phyloP scores from a whole-genome alignment of 352 stramenopile genomes.

The Phytophthora sojae region DNA sequence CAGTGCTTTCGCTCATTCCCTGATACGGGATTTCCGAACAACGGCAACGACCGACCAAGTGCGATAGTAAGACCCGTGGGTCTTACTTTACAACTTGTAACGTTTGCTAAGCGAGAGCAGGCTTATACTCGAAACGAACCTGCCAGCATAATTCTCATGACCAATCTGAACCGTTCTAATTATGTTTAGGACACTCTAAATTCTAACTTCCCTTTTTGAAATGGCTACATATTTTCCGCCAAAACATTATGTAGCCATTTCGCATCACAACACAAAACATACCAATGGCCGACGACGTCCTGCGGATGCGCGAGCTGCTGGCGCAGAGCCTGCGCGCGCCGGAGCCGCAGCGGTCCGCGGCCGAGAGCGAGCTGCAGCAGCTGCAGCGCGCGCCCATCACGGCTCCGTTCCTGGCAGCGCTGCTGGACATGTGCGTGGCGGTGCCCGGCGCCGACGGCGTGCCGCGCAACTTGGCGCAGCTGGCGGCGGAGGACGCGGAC shows the following conservation, averaged over 20 bases:
- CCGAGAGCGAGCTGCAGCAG: slow-evolving; percentile 66
- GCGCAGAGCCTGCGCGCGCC: slow-evolving; percentile 48
- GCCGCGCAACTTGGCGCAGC: slow-evolving; percentile 33
- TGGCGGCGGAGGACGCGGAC: slow-evolving; percentile 47
- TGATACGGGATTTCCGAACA: too few species aligned
- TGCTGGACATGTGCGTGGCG: slow-evolving; percentile 61
- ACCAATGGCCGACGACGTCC: slow-evolving; percentile 34
- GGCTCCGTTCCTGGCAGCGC: slow-evolving; percentile 44
- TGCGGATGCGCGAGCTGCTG: slow-evolving; percentile 61
- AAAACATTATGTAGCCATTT: background rate
- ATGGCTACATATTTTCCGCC: too few species aligned
- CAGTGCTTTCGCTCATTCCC: too few species aligned
- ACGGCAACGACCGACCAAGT: too few species aligned
- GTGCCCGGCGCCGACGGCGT: slow-evolving; percentile 39
- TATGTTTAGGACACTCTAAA: too few species aligned
- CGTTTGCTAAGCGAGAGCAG: too few species aligned
- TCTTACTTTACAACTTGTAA: too few species aligned
- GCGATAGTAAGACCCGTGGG: too few species aligned
- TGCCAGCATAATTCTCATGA: too few species aligned
- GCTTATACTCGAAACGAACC: too few species aligned
- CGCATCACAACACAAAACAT: background rate
- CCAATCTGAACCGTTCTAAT: too few species aligned
- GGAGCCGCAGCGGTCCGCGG: slow-evolving; percentile 49
- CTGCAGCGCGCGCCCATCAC: slow-evolving; percentile 49
- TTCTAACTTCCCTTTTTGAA: too few species aligned